A percentile compares a stretch with the other conserved stretches of the same genome.
phyloP scores from a whole-genome alignment of 495 filamentous ascomycete genomes.

The Talaromyces liani region DNA sequence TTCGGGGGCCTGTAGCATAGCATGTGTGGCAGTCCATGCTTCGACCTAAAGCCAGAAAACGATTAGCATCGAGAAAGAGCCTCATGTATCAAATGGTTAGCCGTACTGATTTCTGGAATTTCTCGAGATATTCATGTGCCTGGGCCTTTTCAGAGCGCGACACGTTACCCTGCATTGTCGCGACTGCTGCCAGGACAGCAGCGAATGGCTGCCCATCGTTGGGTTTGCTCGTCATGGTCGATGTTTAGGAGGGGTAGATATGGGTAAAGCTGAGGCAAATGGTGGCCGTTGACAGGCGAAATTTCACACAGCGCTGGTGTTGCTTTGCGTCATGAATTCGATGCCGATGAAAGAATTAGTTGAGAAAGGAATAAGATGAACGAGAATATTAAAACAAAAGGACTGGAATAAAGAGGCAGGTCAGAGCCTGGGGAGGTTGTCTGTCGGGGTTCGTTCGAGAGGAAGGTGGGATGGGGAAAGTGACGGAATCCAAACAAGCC shows the following conservation, averaged over 20 bases:
- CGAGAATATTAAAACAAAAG: neutral
- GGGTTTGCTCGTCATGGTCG: constrained; percentile 63
- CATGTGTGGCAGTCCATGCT: constrained; percentile 83
- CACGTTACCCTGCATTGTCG: constrained; percentile 82
- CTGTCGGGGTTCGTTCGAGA: neutral
- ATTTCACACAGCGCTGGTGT: neutral
- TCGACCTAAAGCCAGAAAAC: constrained; percentile 48
- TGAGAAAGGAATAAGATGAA: neutral
- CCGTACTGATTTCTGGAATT: constrained; percentile 97
- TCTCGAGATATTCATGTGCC: constrained; percentile 84
- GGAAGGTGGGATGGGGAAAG: constrained; percentile 1
- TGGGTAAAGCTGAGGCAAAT: neutral
- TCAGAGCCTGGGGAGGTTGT: neutral
- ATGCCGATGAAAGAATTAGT: neutral
- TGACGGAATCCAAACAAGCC: constrained; percentile 9
- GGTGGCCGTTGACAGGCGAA: neutral
- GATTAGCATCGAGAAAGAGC: neutral
- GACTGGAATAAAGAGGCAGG: neutral
- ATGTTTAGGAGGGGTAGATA: constrained; percentile 10
- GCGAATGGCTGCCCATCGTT: constrained; percentile 60
- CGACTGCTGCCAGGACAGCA: constrained; percentile 78
- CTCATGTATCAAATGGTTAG: neutral
- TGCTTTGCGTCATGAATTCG: neutral
- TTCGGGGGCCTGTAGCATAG: constrained; percentile 68
- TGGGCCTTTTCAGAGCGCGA: constrained; percentile 76